Percentiles rank a stretch among this genome's conserved stretches.
Conservation (phyloP, 1,139 yeast species). For the Blastobotrys aristatus region DNA sequence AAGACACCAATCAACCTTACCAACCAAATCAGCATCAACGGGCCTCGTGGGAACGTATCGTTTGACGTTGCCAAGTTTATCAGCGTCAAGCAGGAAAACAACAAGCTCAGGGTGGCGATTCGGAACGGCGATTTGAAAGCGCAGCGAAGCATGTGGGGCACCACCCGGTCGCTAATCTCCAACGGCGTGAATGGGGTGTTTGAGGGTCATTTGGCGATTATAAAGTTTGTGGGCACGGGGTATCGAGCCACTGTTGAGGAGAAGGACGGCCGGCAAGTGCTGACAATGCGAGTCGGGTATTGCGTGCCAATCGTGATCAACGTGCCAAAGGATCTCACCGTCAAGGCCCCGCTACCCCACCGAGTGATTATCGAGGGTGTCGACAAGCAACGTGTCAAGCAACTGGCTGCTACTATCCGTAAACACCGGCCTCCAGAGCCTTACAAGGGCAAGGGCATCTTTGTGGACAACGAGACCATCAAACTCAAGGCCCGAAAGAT, state of each 20-base stretch:
- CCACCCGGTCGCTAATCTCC: constrained; percentile 70
- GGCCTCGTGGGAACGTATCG: constrained; percentile 71
- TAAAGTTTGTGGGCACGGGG: constrained; percentile 95
- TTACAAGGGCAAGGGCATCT: constrained; percentile 96
- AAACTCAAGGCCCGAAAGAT: constrained; percentile 88
- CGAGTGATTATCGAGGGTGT: constrained; percentile 80
- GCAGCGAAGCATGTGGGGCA: constrained; percentile 95
- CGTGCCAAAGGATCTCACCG: constrained; percentile 73
- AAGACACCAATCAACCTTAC: constrained; percentile 54
- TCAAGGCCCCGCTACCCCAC: constrained; percentile 80
- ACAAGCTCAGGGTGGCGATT: constrained; percentile 51
- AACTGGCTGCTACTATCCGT: constrained; percentile 85
- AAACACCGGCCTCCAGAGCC: constrained; percentile 94
- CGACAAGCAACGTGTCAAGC: constrained; percentile 80
- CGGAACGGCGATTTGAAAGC: constrained; percentile 51
- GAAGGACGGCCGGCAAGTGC: constrained; percentile 49
- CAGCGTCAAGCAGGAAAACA: constrained; percentile 37
- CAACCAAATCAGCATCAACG: constrained; percentile 59
- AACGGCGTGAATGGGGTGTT: constrained; percentile 82
- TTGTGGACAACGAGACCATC: constrained; percentile 85
- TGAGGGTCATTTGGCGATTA: constrained; percentile 85
- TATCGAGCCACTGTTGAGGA: constrained; percentile 76
- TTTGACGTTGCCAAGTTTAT: constrained; percentile 73
- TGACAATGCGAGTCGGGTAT: constrained; percentile 78
- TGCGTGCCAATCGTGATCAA: constrained; percentile 60